Base-by-base conservation (phyloP, 2,329 filamentous ascomycete genomes). In the Decorospora gaudefroyi region DNA sequence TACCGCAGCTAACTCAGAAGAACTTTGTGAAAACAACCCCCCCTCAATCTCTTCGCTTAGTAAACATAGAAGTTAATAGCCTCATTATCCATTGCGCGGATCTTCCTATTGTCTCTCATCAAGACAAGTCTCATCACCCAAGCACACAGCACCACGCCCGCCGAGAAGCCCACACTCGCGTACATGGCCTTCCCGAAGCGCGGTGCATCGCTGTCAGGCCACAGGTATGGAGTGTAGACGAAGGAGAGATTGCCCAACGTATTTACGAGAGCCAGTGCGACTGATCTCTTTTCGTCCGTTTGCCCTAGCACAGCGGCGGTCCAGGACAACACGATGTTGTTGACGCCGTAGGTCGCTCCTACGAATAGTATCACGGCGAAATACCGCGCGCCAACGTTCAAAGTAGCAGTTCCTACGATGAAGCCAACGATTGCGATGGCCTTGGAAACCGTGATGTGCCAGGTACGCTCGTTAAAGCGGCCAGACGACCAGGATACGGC, bases 231-330 rank as follows among this genome's bases (percentile, higher is more conserved):
- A 8, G 58, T 64, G 36, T 61, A 74, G 12, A 74, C 72, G 26
- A 69, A 63, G 8, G 67, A 62, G 26, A 68, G 47, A 29, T 73
- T 74, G 5, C 68, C 70, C 13, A 70, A 54, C 1, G 69, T 67
- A 46, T 75, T 74, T 6, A 71, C 69, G 15, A 74, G 67, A 1
- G 70, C 68, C 15, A 74, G 57, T 4, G 62, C 56, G 5, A 69
- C 70, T 10, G 72, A 68, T 29, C 70, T 71, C 55, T 74, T 75
- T 42, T 73, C 71, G 23, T 67, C 57, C 1, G 72, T 72, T 28
- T 73, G 70, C 1, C 67, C 69, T 3, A 72, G 52, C 1, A 66
- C 68, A 2, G 62, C 64, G 7, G 68, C 67, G 1, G 65, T 63
- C 72, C 72, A 75, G 9, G 64, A 65, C 3, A 75, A 59, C 16